phyloP scores from a whole-genome alignment of 148 eudicot genomes.

The Vaccinium vitisidaea region DNA sequence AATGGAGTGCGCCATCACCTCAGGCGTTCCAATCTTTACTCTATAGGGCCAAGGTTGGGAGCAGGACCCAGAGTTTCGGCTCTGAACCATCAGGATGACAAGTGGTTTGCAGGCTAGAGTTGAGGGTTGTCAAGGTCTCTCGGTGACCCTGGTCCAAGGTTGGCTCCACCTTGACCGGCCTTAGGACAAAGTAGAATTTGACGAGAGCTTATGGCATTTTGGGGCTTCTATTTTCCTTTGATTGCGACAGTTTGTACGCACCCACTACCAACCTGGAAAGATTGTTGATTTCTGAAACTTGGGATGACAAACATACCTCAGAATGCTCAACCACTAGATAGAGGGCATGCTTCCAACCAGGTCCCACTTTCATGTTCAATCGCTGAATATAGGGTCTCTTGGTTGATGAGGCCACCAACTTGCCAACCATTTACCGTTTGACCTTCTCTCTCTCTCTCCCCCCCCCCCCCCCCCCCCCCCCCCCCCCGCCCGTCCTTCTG shows the following conservation, averaged over 20 bases:
- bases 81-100: background rate
- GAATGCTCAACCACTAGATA: background rate
- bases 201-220: background rate
- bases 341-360: background rate
- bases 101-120: background rate
- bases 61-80: background rate
- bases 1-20: background rate
- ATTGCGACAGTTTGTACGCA: background rate
- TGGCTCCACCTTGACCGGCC: background rate
- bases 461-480: no score
- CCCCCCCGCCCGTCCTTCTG: background rate
- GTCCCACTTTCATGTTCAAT: background rate
- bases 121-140: background rate
- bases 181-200: background rate
- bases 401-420: background rate
- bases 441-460: no score
- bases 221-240: background rate
- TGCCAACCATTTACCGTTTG: background rate
- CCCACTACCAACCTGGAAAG: background rate
- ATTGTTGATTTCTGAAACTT: background rate
- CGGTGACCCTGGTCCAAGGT: background rate
- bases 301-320: background rate
- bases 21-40: background rate
- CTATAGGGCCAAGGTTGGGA: background rate
- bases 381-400: background rate